Percentiles rank a stretch among this genome's conserved stretches.
phyloP scores from a whole-genome alignment of 225 moss, liverwort and hornwort genomes.

The Pseudoscleropodium purum region DNA sequence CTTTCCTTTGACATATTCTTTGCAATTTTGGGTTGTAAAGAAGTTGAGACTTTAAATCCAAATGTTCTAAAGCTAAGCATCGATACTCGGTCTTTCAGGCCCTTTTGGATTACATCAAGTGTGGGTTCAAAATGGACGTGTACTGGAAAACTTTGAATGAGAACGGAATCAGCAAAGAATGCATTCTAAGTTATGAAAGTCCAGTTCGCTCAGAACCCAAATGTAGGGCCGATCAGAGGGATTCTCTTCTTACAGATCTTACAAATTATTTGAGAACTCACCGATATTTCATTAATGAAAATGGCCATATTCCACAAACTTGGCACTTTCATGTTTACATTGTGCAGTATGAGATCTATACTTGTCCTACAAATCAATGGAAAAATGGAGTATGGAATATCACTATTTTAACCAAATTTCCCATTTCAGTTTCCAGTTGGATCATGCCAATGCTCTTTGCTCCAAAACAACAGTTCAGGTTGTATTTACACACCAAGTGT shows the following conservation, averaged over 20 bases:
- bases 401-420: background rate
- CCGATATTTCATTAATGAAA: no score
- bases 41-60: background rate
- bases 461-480: background rate
- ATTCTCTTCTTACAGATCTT: slow-evolving; percentile 53
- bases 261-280: slow-evolving; percentile 62
- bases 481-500: background rate
- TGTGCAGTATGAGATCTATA: background rate
- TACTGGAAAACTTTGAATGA: slow-evolving; percentile 81
- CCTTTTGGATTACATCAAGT: slow-evolving; percentile 59
- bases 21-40: background rate
- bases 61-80: background rate
- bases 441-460: background rate
- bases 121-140: slow-evolving; percentile 47
- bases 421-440: background rate
- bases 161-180: slow-evolving; percentile 71
- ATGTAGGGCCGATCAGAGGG: slow-evolving; percentile 40
- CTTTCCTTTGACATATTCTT: background rate
- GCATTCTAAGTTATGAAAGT: slow-evolving; percentile 71
- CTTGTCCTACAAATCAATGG: accelerated
- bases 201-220: slow-evolving; percentile 69
- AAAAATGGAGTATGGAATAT: background rate
- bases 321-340: background rate
- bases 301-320: no score
- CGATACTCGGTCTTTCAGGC: slow-evolving; percentile 1